phyloP scores from a whole-genome alignment of 2,329 filamentous ascomycete species.

The Neofusicoccum laricinum region DNA sequence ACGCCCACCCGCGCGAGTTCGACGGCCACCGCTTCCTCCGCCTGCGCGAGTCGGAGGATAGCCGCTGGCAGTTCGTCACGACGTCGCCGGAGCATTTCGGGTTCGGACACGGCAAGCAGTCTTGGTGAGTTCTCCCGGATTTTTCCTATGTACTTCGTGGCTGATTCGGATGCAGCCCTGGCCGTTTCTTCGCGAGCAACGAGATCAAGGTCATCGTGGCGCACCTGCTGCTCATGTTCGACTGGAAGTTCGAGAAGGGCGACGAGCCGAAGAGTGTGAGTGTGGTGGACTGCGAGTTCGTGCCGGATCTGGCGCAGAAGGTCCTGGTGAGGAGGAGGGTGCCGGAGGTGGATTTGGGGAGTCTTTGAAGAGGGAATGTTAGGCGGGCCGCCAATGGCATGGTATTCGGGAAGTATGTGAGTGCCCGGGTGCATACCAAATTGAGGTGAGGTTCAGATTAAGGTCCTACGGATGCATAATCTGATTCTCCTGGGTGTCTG shows the following conservation, averaged over 20 bases:
- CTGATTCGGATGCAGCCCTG: conserved; percentile 27
- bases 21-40: conserved; percentile 1
- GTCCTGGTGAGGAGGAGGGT: not conserved
- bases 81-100: not conserved
- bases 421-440: no score
- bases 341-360: not conserved
- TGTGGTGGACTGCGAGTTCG: not conserved
- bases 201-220: conserved; percentile 34
- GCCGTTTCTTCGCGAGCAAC: conserved; percentile 31
- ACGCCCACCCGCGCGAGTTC: not conserved
- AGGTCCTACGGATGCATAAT: no score
- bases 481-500: no score
- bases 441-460: no score
- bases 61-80: conserved; percentile 17
- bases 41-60: not conserved
- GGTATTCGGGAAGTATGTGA: no score
- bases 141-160: conserved; percentile 21
- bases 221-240: not conserved
- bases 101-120: conserved; percentile 21
- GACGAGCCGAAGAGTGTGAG: not conserved
- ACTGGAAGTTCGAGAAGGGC: not conserved
- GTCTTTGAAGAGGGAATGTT: not conserved
- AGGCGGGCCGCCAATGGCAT: no score
- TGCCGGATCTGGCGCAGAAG: not conserved
- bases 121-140: not conserved